Evolutionary conservation across 2,329 filamentous ascomycete genomes (phyloP).

Genomic region (Fusarium denticulatum): DNA sequence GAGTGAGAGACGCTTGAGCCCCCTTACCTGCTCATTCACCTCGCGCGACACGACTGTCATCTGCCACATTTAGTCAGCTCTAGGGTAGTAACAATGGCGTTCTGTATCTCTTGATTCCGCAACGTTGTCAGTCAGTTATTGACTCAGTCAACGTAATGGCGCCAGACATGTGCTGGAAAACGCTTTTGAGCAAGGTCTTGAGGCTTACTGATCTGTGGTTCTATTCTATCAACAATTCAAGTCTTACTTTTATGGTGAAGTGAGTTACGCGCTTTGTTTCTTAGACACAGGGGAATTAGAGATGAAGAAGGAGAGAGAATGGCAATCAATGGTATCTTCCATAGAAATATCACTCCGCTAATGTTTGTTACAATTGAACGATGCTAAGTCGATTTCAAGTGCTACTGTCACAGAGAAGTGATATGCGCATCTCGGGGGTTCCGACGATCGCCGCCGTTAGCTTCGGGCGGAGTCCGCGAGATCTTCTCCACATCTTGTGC

Average conservation of each 20-base stretch:
- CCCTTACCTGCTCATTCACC: too few species aligned
- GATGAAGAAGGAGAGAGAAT: rapidly evolving
- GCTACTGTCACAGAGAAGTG: background rate
- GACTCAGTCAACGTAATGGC: rapidly evolving
- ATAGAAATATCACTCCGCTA: background rate
- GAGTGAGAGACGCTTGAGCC: background rate
- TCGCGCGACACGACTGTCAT: background rate
- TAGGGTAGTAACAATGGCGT: too few species aligned
- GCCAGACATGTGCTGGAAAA: rapidly evolving
- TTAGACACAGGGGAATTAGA: rapidly evolving
- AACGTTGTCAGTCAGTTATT: too few species aligned
- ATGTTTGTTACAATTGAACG: too few species aligned
- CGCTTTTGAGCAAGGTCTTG: too few species aligned
- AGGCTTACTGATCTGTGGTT: rapidly evolving
- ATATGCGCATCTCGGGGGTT: too few species aligned
- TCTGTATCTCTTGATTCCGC: too few species aligned
- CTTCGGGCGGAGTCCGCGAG: background rate
- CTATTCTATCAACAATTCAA: too few species aligned
- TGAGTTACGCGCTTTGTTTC: rapidly evolving
- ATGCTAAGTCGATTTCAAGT: background rate
- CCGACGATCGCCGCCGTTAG: background rate
- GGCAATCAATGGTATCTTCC: rapidly evolving
- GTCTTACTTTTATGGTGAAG: rapidly evolving
- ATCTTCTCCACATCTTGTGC: background rate
- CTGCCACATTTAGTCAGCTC: too few species aligned